phyloP scores from a whole-genome alignment of 2,329 filamentous ascomycete genomes.

The Chaetomiaceae sp. region DNA sequence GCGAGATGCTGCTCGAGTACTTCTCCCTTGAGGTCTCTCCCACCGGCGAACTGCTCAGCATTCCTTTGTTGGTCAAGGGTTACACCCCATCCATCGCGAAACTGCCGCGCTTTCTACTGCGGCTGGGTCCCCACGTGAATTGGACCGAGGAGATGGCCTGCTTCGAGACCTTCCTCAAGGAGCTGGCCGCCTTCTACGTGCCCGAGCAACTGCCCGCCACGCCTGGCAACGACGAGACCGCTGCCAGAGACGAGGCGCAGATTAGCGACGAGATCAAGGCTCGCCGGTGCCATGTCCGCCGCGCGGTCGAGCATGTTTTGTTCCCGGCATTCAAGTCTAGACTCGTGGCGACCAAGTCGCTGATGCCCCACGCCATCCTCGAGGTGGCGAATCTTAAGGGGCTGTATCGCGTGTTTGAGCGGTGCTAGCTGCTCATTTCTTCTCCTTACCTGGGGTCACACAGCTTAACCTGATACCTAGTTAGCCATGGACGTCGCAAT shows the following conservation, averaged over 20 bases:
- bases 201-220: slow-evolving; percentile 70
- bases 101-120: slow-evolving; percentile 78
- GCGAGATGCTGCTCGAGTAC: slow-evolving; percentile 88
- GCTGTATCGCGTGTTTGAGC: slow-evolving; percentile 88
- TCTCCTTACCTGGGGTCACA: not conserved
- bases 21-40: slow-evolving; percentile 80
- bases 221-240: slow-evolving; percentile 27
- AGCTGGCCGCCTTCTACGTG: slow-evolving; percentile 84
- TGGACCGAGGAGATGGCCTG: slow-evolving; percentile 82
- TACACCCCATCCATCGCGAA: slow-evolving; percentile 84
- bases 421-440: slow-evolving; percentile 54
- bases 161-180: slow-evolving; percentile 76
- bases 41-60: slow-evolving; percentile 66
- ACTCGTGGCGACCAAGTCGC: slow-evolving; percentile 70
- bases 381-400: slow-evolving; percentile 91
- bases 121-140: slow-evolving; percentile 79
- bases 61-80: slow-evolving; percentile 81
- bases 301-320: slow-evolving; percentile 74
- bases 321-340: slow-evolving; percentile 84
- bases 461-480: too few species aligned
- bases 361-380: slow-evolving; percentile 68
- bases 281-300: slow-evolving; percentile 63
- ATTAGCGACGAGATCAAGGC: slow-evolving; percentile 46
- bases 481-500: not conserved
- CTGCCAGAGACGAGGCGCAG: slow-evolving; percentile 32